Percentiles rank a stretch among this genome's conserved stretches.
Conservation (phyloP, 805 yeast species). For the Candida xyloterini region DNA sequence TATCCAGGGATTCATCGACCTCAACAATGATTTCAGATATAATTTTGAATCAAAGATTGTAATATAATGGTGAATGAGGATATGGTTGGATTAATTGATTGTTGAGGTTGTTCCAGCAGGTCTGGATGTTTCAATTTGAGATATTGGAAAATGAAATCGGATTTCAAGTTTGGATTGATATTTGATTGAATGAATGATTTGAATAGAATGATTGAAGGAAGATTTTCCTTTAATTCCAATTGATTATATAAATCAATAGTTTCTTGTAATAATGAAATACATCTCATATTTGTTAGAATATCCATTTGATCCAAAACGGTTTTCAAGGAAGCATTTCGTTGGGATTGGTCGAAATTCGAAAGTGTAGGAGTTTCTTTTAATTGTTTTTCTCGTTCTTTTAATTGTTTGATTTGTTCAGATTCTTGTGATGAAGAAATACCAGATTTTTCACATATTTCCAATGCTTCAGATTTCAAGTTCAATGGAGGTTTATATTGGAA, state of each 20-base stretch:
- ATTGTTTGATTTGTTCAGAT: constrained; percentile 22
- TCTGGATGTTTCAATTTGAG: constrained; percentile 33
- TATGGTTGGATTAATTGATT: neutral
- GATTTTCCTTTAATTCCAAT: constrained; percentile 8
- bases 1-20: constrained; percentile 69
- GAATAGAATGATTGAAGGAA: constrained; percentile 37
- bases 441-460: constrained; percentile 28
- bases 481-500: constrained; percentile 70
- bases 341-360: constrained; percentile 26
- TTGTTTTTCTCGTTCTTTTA: constrained; percentile 26
- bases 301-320: constrained; percentile 27
- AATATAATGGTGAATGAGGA: neutral
- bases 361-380: constrained; percentile 29
- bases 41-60: constrained; percentile 2
- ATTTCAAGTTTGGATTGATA: constrained; percentile 35
- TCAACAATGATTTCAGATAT: constrained; percentile 24
- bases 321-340: constrained; percentile 23
- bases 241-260: constrained; percentile 22
- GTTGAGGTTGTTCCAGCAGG: constrained; percentile 17
- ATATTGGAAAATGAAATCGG: constrained; percentile 38
- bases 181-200: constrained; percentile 36
- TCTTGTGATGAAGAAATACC: constrained; percentile 35
- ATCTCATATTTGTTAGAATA: constrained; percentile 30
- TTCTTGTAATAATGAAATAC: constrained; percentile 25
- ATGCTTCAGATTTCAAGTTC: constrained; percentile 36